A percentile compares a stretch with the other conserved stretches of the same genome.
Conservation (phyloP, 2,329 filamentous ascomycete genomes). For the Claviceps sp. region DNA sequence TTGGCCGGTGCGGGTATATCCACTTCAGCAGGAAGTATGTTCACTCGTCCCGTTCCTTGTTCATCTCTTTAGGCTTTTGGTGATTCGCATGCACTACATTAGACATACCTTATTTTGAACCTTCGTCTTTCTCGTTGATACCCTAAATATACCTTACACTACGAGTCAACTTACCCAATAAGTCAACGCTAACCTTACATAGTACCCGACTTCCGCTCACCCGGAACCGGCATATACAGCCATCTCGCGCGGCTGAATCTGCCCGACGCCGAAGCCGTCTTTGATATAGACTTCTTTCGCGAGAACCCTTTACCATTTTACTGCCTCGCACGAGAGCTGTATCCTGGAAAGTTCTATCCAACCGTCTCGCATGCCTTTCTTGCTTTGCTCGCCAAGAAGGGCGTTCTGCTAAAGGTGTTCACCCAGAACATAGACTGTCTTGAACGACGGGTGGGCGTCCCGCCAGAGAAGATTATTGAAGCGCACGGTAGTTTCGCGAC, state of each 20-base stretch:
- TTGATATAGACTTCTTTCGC: conserved; percentile 83
- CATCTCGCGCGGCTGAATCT: conserved; percentile 79
- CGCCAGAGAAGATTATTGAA: conserved; percentile 69
- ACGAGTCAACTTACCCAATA: too few species aligned
- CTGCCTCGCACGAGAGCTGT: conserved; percentile 77
- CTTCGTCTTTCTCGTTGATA: too few species aligned
- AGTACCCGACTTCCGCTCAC: conserved; percentile 91
- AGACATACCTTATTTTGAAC: too few species aligned
- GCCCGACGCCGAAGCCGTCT: conserved; percentile 82
- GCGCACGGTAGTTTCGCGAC: conserved; percentile 91
- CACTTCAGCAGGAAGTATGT: conserved; percentile 50
- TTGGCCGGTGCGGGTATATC: conserved; percentile 87
- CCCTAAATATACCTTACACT: too few species aligned
- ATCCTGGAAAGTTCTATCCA: conserved; percentile 77
- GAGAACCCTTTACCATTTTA: conserved; percentile 83
- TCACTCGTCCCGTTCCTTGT: neutral
- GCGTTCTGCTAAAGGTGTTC: conserved; percentile 70
- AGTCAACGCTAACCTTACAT: conserved; percentile 7
- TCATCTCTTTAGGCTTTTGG: too few species aligned
- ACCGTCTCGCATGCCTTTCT: conserved; percentile 89
- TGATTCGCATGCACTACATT: too few species aligned
- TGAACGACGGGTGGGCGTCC: conserved; percentile 76
- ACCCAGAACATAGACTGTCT: conserved; percentile 98
- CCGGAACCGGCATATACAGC: conserved; percentile 83
- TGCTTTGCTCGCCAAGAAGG: conserved; percentile 64